Base-by-base conservation (phyloP, 805 yeast genomes). In the Kazachstania africana region DNA sequence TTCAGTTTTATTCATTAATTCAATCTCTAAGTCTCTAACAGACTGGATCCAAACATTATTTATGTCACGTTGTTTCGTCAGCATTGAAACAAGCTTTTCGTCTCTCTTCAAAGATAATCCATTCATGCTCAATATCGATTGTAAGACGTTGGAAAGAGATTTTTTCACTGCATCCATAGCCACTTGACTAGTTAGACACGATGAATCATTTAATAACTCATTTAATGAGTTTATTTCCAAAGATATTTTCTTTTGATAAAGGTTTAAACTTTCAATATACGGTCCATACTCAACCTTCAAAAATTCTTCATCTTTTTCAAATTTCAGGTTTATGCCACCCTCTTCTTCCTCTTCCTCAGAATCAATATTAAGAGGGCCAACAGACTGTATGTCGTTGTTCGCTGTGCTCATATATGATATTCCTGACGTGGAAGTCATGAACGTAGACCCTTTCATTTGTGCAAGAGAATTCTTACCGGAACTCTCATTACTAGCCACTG, bases 21-120 rank as follows among this genome's bases (percentile, higher is more conserved):
- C 88, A 25, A 63, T 59, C 49, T 80, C 91, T 27, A 80, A 53
- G 36, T 75, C 81, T 37, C 69, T 73, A 24, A 80, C 75, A 0
- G 85, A 75, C 35, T 66, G 67, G 44, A 78, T 83, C 91, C 91
- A 80, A 33, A 80, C 63, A 29, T 70, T 68, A 41, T 79, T 77
- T 17, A 79, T 69, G 52, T 78, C 83, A 27, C 65, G 62, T 47
- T 78, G 85, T 43, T 83, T 71, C 16, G 71, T 72, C 24, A 77
- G 53, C 36, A 60, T 62, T 35, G 63, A 65, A n/a, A 55, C 37
- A 27, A 68, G 45, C 38, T 57, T 63, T 15, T 45, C 55, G 38
- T 66, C 70, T 40, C 69, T 59, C 22, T 49, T 42, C 6, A 52
- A 37, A n/a, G 63, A 47, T 13, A 59, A 33, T 0, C 36, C 24